Conservation (phyloP, 2,329 filamentous ascomycete species). For the Alternaria panax region DNA sequence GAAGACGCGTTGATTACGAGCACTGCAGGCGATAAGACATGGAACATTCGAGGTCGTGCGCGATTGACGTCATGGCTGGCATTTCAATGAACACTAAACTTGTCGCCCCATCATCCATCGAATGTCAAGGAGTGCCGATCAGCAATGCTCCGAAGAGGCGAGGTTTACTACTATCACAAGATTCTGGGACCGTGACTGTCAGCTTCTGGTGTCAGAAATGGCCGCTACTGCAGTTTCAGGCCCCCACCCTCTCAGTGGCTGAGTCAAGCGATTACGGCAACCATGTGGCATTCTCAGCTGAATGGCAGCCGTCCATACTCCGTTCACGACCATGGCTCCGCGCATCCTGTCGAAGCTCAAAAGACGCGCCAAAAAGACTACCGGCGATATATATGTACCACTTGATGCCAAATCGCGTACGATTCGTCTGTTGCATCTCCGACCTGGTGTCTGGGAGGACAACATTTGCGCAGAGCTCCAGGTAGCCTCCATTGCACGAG, state of each 20-base stretch:
- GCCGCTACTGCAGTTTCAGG: not conserved
- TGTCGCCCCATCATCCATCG: constrained; percentile 1
- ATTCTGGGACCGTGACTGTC: not conserved
- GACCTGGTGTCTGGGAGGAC: constrained; percentile 13
- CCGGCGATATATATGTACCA: not conserved
- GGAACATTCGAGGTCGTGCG: constrained; percentile 3
- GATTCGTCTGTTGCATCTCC: constrained; percentile 16
- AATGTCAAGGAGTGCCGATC: not conserved
- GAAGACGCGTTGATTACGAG: not conserved
- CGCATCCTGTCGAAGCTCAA: constrained; percentile 7
- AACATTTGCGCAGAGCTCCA: constrained; percentile 16
- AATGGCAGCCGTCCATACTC: not conserved
- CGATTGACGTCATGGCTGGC: constrained; percentile 10
- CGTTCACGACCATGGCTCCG: not conserved
- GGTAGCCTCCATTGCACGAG: constrained; percentile 9
- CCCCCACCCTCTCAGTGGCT: not conserved
- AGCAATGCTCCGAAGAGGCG: not conserved
- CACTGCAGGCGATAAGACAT: not conserved
- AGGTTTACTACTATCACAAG: not conserved
- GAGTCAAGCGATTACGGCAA: not conserved
- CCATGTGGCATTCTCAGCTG: not conserved
- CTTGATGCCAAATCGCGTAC: constrained; percentile 1
- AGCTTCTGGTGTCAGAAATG: not conserved
- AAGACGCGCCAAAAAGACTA: constrained; percentile 1
- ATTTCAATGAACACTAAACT: not conserved